Base-by-base conservation (phyloP, 1,139 yeast species). In the Candida mesenterica region DNA sequence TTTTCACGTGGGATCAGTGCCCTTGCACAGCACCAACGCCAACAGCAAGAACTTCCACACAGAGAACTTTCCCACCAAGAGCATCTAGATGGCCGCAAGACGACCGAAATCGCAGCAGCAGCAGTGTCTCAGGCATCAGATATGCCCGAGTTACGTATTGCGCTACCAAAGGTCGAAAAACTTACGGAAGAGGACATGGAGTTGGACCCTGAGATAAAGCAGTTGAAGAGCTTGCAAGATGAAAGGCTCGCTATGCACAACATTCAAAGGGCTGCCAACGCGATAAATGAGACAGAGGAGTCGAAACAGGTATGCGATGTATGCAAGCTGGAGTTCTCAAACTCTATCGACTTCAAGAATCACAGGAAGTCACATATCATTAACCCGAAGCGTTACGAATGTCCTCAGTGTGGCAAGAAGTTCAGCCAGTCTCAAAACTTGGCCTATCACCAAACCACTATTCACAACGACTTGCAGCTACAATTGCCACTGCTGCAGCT, bases 361-460 rank as follows among this genome's bases (percentile, higher is more conserved):
- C 49, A 45, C 30, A 34, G 41, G 19, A 38, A 39, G 19, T 38
- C 40, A 3, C 49, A 39, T 30, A 28, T 29, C 13, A 33, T 39
- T 28, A 43, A 42, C 31, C 45, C 47, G 12, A 45, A 43, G 25
- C 29, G 41, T 10, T 39, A 35, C 31, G 32, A 27, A 26, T 47
- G 51, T 23, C 36, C 27, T 9, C 28, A 24, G 4, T 47, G 51
- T 28, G 48, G 42, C 22, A 46, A 46, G 33, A 24, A 28, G 16
- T 47, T 45, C 31, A 47, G 45, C 24, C 48, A 44, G 32, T 31
- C 32, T 20, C 45, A 38, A 13, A 43, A 44, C 35, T 30, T 47
- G 20, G 31, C 37, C 27, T 40, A 40, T 33, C 51, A 45, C 32
- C 46, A 41, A 13, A 38, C 40, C 5, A 38, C 38, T 8, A 41